A percentile compares a stretch with the other conserved stretches of the same genome.
Conservation (phyloP, 805 yeast species). For the Yamadazyma insecticola region DNA sequence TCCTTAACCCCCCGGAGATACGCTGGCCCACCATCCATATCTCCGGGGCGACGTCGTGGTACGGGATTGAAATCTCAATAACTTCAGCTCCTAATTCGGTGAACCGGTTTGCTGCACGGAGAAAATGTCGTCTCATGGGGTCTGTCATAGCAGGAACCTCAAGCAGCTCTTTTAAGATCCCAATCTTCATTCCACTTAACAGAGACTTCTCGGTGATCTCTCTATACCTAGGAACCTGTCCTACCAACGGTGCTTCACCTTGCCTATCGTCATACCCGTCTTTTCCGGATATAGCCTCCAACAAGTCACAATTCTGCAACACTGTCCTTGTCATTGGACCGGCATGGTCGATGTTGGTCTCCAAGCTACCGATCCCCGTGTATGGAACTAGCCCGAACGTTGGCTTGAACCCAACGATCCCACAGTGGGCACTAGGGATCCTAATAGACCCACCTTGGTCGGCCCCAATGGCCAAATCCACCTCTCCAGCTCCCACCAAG, state of each 20-base stretch:
- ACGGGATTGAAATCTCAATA: constrained; percentile 13
- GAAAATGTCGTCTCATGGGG: constrained; percentile 9
- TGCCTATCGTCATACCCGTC: constrained; percentile 14
- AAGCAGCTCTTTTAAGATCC: constrained; percentile 11
- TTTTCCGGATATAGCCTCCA: constrained; percentile 12
- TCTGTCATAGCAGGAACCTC: constrained; percentile 13
- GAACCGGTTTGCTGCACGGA: constrained; percentile 8
- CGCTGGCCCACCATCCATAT: constrained; percentile 13
- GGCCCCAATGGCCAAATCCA: constrained; percentile 51
- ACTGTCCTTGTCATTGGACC: constrained; percentile 15
- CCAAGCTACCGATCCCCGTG: constrained; percentile 13
- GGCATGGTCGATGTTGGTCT: constrained; percentile 12
- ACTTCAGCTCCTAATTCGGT: constrained; percentile 13
- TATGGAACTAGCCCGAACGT: constrained; percentile 19
- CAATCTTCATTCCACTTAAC: constrained; percentile 12
- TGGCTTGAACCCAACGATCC: constrained; percentile 42
- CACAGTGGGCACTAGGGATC: constrained; percentile 42
- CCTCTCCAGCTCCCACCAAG: constrained; percentile 40
- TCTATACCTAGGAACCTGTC: constrained; percentile 8
- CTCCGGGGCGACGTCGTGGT: constrained; percentile 12
- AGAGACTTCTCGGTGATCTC: constrained; percentile 7
- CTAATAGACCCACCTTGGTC: constrained; percentile 53
- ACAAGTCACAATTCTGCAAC: constrained; percentile 9
- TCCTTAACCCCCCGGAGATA: constrained; percentile 10
- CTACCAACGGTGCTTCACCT: constrained; percentile 8